These are phyloP conservation scores for Xylaria flabelliformis DNA, from an alignment of 495 filamentous ascomycete species.

Conservation along the genomic window DNA sequence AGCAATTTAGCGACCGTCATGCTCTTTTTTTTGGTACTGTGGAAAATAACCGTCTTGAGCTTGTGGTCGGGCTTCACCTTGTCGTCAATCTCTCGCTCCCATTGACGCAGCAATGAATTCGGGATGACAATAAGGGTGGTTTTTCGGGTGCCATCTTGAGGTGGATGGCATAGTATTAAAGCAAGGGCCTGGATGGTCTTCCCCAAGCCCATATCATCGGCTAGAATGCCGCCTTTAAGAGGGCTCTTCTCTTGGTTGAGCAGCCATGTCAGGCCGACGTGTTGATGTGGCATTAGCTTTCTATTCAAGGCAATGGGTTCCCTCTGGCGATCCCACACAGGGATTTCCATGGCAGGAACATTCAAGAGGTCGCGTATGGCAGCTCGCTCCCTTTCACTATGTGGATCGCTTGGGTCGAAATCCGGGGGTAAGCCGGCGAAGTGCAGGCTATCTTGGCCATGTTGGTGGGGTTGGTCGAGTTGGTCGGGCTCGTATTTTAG, in stretches of 20 bases:
- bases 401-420: neutral
- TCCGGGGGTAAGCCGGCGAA: neutral
- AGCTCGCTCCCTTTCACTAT: slow-evolving; percentile 19
- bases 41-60: slow-evolving; percentile 71
- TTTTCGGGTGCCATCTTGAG: slow-evolving; percentile 59
- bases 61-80: slow-evolving; percentile 67
- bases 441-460: neutral
- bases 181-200: slow-evolving; percentile 93
- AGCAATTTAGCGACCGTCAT: slow-evolving; percentile 66
- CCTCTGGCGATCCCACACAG: slow-evolving; percentile 30
- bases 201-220: slow-evolving; percentile 92
- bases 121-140: slow-evolving; percentile 90
- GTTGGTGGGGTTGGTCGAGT: neutral
- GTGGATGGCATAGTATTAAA: slow-evolving; percentile 76
- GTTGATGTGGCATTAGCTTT: slow-evolving; percentile 81
- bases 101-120: slow-evolving; percentile 86
- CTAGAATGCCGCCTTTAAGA: slow-evolving; percentile 83
- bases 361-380: slow-evolving; percentile 32
- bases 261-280: slow-evolving; percentile 81
- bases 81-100: slow-evolving; percentile 81
- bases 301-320: slow-evolving; percentile 71
- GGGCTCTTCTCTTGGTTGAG: slow-evolving; percentile 69
- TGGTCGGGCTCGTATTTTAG: neutral
- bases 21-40: slow-evolving; percentile 56
- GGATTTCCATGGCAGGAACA: slow-evolving; percentile 36